Base-by-base conservation (phyloP, 2,329 filamentous ascomycete species). In the Boeremia lycopersici region DNA sequence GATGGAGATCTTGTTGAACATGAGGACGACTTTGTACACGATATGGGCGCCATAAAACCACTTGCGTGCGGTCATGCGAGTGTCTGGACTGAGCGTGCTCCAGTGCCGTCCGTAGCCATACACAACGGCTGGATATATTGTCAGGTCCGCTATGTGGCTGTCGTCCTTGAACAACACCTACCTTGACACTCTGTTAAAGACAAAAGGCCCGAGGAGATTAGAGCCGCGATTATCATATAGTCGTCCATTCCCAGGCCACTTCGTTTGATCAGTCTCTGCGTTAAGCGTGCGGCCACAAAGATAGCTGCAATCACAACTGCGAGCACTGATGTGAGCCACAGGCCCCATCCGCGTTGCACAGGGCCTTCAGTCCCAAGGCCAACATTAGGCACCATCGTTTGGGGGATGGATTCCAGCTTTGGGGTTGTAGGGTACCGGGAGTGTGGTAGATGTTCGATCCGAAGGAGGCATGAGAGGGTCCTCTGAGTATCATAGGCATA, bases 21-120 rank as follows among this genome's bases (percentile, higher is more conserved):
- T 68, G 30, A 76, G 59, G 6, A 69, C 72, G 17, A 73, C 56
- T 49, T 77, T 75, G 62, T 77, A 77, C 19, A 76, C 56, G n/a
- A 69, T 63, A 31, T 73, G 65, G 26, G 67, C 68, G 40, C 64
- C 64, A 50, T 69, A 73, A 57, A 70, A 72, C 67, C 67, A 66
- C 42, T 62, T 62, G 28, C 62, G 58, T 9, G 63, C 64, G 15
- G 41, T 61, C 11, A 66, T 50, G 11, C 60, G 60, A n/a, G 50
- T 50, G 10, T 59, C 57, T 2, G 35, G 36, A 6, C 58, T 41
- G 15, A 68, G 48, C 11, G 59, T 52, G 2, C 56, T 48, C 53
- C 56, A 68, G 17, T 56, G 56, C 44, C 60, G 48, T 15, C 64
- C 64, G 48, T 66, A 68, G 2, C 62, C 63, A 33, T 66, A 57